Percentiles rank a stretch among this genome's conserved stretches.
These are phyloP conservation scores for Cordyceps tenuipes DNA, from an alignment of 2,329 filamentous ascomycete genomes.

Conservation along the genomic window DNA sequence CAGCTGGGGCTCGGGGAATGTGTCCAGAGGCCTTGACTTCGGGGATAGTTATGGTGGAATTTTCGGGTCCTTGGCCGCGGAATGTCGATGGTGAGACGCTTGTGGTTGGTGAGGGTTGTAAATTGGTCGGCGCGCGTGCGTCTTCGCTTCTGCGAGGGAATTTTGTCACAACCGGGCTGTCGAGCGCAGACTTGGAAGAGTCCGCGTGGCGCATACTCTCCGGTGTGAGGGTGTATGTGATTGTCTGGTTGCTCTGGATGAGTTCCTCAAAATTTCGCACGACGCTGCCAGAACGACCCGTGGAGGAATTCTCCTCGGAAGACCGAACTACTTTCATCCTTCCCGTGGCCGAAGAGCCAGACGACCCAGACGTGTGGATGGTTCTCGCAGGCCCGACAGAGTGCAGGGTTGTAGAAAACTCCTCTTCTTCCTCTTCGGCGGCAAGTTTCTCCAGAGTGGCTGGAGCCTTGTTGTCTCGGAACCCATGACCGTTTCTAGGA, in stretches of 20 bases:
- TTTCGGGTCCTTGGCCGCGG: constrained; percentile 11
- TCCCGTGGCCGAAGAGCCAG: constrained; percentile 39
- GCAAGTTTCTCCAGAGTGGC: constrained; percentile 4
- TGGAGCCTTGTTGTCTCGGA: not conserved
- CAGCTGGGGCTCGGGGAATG: constrained; percentile 18
- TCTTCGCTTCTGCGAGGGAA: constrained; percentile 42
- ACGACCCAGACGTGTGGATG: constrained; percentile 42
- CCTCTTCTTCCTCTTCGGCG: constrained; percentile 22
- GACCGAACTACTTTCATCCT: constrained; percentile 46
- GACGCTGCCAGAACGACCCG: constrained; percentile 45
- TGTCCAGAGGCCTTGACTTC: constrained; percentile 17
- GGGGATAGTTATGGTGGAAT: not conserved
- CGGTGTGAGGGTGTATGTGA: constrained; percentile 75
- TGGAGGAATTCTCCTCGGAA: constrained; percentile 47
- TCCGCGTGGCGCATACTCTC: constrained; percentile 71
- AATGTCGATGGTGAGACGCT: constrained; percentile 1
- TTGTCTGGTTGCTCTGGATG: constrained; percentile 73
- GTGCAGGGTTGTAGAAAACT: not conserved
- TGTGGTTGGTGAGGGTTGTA: constrained; percentile 33
- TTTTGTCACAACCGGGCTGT: constrained; percentile 34
- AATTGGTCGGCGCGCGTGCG: constrained; percentile 30
- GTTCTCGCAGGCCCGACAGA: constrained; percentile 23
- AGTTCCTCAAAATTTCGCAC: constrained; percentile 67
- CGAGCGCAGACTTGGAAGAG: constrained; percentile 34
- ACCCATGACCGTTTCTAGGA: not conserved